Percentiles rank a stretch among this genome's conserved stretches.
Conservation (phyloP, 106 monocot species). For the Xerophyta viscosa region DNA sequence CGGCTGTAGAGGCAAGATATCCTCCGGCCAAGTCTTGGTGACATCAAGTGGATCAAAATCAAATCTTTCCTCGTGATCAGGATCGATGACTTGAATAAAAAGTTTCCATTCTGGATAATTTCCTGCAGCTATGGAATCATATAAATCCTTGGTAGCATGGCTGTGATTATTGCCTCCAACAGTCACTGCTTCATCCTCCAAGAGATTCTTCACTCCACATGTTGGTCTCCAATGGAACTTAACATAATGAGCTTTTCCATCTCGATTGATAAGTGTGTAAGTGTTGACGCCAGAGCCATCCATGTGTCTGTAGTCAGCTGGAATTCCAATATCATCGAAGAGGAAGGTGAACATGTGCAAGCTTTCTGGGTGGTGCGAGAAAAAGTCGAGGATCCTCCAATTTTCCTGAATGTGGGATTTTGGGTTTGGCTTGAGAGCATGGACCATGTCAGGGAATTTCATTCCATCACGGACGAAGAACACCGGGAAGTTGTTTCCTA, state of each 20-base stretch:
- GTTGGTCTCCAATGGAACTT: conserved; percentile 87
- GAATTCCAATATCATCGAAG: conserved; percentile 71
- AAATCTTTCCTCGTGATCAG: conserved; percentile 56
- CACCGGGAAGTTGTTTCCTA: conserved; percentile 88
- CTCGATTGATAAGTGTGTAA: conserved; percentile 53
- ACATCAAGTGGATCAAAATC: conserved; percentile 88
- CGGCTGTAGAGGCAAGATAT: conserved; percentile 66
- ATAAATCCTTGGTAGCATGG: conserved; percentile 78
- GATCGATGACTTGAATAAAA: conserved; percentile 70
- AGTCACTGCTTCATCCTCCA: conserved; percentile 56
- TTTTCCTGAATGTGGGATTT: conserved; percentile 73
- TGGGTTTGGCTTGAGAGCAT: conserved; percentile 80
- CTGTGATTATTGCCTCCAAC: conserved; percentile 79
- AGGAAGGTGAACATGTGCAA: conserved; percentile 78
- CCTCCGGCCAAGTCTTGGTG: conserved; percentile 87
- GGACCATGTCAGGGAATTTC: conserved; percentile 84
- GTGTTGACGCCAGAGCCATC: conserved; percentile 82
- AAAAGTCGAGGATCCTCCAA: conserved; percentile 77
- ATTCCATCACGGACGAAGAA: conserved; percentile 82
- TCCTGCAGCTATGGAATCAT: conserved; percentile 64
- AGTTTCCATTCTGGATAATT: conserved; percentile 84
- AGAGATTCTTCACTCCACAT: conserved; percentile 60
- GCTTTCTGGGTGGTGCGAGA: conserved; percentile 83
- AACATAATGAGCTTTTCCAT: conserved; percentile 59
- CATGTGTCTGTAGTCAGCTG: conserved; percentile 70